Evolutionary conservation across 108 stramenopile genomes (phyloP).

Genomic region (Conticribra guillardii): DNA sequence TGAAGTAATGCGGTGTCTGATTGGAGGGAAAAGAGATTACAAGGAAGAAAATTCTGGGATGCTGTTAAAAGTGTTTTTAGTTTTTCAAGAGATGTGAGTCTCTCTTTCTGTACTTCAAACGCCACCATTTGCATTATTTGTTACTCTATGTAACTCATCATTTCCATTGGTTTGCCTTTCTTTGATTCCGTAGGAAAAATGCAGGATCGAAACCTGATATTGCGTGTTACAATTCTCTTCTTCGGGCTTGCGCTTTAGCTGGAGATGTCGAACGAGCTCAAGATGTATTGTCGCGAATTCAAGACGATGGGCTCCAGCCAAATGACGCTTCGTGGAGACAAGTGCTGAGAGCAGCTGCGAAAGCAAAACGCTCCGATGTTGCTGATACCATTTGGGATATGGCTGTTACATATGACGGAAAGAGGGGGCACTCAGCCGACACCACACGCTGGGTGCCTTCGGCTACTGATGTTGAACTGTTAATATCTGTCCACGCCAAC

Average conservation of each 20-base stretch:
- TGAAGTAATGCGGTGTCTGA: conserved; percentile 64
- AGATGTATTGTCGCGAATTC: conserved; percentile 63
- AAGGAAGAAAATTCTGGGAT: conserved; percentile 17
- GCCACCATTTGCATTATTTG: too few relatives aligned
- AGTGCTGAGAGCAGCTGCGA: conserved; percentile 63
- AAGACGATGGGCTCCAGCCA: conserved; percentile 59
- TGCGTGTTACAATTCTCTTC: conserved; percentile 82
- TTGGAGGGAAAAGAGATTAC: conserved; percentile 36
- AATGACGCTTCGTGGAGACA: conserved; percentile 73
- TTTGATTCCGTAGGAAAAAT: too few relatives aligned
- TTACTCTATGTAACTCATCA: too few relatives aligned
- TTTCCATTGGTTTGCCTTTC: too few relatives aligned
- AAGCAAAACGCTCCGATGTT: conserved; percentile 58
- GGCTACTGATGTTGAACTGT: conserved; percentile 32
- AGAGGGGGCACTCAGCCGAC: conserved; percentile 8
- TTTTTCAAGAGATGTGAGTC: conserved; percentile 90
- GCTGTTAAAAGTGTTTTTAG: conserved; percentile 73
- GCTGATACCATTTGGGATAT: conserved; percentile 64
- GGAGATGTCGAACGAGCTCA: conserved; percentile 68
- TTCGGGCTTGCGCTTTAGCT: conserved; percentile 75
- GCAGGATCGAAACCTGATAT: conserved; percentile 74
- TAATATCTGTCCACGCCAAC: conserved; percentile 34
- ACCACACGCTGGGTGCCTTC: conserved; percentile 14
- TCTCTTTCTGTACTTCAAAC: too few relatives aligned
- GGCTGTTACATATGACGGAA: conserved; percentile 37